phyloP scores from a whole-genome alignment of 106 monocot genomes.

The Xerophyta viscosa region DNA sequence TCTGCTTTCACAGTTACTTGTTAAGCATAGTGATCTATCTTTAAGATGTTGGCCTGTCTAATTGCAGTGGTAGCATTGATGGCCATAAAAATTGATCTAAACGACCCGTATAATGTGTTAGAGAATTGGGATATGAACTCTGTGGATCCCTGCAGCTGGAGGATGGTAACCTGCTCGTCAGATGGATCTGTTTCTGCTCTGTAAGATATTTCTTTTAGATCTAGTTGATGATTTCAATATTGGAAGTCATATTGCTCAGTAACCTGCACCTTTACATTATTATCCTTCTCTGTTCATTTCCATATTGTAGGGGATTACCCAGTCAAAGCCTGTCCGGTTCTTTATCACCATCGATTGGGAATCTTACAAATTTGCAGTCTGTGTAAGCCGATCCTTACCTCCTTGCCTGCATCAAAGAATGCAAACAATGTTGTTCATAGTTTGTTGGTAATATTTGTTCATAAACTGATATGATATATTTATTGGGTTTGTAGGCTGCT shows the following conservation, averaged over 20 bases:
- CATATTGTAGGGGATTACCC: conserved; percentile 50
- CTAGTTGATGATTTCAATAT: background rate
- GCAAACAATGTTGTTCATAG: no score
- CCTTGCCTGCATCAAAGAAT: background rate
- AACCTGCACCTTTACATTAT: background rate
- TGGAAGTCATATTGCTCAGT: no score
- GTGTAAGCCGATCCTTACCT: conserved; percentile 52
- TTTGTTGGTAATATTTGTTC: background rate
- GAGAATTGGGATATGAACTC: conserved; percentile 96
- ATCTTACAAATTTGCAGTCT: conserved; percentile 82
- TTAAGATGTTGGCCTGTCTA: no score
- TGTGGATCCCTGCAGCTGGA: conserved; percentile 99
- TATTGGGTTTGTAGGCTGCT: conserved; percentile 39
- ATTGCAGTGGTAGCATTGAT: conserved; percentile 81
- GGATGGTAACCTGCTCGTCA: conserved; percentile 85
- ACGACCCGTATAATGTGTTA: conserved; percentile 81
- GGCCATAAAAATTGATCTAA: conserved; percentile 67
- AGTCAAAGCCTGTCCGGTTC: conserved; percentile 90
- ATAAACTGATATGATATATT: background rate
- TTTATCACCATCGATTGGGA: conserved; percentile 76
- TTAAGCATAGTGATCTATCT: no score
- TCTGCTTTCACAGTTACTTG: no score
- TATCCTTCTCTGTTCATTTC: background rate
- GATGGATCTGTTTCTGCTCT: conserved; percentile 89
- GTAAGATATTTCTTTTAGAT: conserved; percentile 27